Evolutionary conservation across 306 rosid species (phyloP).

Genomic region (Ormosia emarginata): DNA sequence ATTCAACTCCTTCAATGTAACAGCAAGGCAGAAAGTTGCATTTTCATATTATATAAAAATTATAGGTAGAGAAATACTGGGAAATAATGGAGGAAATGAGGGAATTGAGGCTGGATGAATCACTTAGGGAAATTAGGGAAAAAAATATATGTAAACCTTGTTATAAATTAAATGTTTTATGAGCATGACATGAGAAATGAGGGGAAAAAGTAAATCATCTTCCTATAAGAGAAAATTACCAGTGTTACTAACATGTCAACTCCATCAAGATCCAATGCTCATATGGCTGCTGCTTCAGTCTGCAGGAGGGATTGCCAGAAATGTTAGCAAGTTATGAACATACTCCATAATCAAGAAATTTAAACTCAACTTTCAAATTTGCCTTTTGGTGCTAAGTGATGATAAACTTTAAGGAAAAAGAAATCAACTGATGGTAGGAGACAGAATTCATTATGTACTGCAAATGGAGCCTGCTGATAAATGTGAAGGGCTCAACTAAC

Average conservation of each 20-base stretch:
- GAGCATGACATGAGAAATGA: slow-evolving; percentile 13
- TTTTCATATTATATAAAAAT: too few relatives aligned
- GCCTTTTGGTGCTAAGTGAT: background rate
- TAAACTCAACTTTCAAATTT: background rate
- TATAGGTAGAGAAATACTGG: too few relatives aligned
- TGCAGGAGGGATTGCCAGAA: slow-evolving; percentile 29
- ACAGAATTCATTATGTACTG: background rate
- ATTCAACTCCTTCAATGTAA: too few relatives aligned
- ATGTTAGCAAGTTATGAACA: slow-evolving; percentile 5
- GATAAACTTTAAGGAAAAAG: background rate
- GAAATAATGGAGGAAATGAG: too few relatives aligned
- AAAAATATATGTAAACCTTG: slow-evolving; percentile 53
- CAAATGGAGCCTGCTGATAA: background rate
- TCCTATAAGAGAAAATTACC: background rate
- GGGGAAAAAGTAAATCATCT: background rate
- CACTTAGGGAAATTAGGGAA: too few relatives aligned
- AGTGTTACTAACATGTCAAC: slow-evolving; percentile 78
- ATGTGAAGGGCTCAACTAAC: background rate
- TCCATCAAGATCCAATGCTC: slow-evolving; percentile 89
- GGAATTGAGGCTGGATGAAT: too few relatives aligned
- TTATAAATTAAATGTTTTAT: slow-evolving; percentile 20
- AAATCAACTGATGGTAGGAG: background rate
- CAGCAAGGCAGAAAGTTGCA: too few relatives aligned
- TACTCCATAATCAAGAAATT: background rate
- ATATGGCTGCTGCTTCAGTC: slow-evolving; percentile 92